Conservation (phyloP, 345 rosid genomes). For the Euphorbia peplus region DNA sequence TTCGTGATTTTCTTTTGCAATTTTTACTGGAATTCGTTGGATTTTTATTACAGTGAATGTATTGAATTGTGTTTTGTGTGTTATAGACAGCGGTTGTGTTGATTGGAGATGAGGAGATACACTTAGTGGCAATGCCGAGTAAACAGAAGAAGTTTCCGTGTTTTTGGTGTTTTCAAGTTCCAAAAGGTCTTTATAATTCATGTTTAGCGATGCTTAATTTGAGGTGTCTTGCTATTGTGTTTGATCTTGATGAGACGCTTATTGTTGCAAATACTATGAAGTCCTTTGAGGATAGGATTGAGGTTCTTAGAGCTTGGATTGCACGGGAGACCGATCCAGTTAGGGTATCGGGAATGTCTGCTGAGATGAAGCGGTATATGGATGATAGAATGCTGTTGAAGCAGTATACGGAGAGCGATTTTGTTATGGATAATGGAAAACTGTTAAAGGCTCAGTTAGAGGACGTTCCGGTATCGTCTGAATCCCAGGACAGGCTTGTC, state of each 20-base stretch:
- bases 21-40: background rate
- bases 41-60: background rate
- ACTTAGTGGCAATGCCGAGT: constrained; percentile 98
- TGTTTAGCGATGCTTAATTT: constrained; percentile 77
- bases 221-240: constrained; percentile 85
- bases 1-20: background rate
- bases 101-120: constrained; percentile 83
- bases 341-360: constrained; percentile 65
- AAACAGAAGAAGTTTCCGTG: constrained; percentile 96
- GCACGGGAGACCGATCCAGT: constrained; percentile 67
- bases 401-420: constrained; percentile 78
- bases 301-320: constrained; percentile 73
- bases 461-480: constrained; percentile 63
- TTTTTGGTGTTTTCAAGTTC: constrained; percentile 91
- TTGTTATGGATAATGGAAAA: constrained; percentile 65
- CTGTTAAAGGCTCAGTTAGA: constrained; percentile 67
- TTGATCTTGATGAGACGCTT: constrained; percentile 93
- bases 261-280: constrained; percentile 97
- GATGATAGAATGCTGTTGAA: constrained; percentile 82
- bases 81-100: constrained; percentile 80
- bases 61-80: constrained; percentile 7
- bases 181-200: constrained; percentile 64
- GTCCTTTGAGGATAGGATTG: constrained; percentile 89
- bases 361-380: constrained; percentile 61
- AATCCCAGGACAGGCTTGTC: constrained; percentile 58